Percentiles rank a stretch among this genome's conserved stretches.
Conservation (phyloP, 208 protist species). For the Leishmania major region DNA sequence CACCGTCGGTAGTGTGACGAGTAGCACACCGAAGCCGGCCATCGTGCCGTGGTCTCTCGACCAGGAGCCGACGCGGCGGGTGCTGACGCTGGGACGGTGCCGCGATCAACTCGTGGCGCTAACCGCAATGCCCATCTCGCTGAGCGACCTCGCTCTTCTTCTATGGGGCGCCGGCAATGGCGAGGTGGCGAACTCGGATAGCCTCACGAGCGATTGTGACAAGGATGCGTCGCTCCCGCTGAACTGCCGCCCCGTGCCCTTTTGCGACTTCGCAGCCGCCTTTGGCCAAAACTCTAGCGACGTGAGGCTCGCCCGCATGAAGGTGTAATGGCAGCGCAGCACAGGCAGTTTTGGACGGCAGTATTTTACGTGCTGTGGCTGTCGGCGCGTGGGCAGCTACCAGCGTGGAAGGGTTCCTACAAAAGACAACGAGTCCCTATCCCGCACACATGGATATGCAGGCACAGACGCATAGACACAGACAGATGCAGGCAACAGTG, state of each 20-base stretch:
- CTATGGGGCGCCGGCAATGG: slow-evolving; percentile 48
- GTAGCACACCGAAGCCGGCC: slow-evolving; percentile 33
- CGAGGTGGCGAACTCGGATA: background rate
- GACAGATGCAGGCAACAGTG: background rate
- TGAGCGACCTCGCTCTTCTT: slow-evolving; percentile 57
- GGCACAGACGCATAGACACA: background rate
- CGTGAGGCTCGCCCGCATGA: slow-evolving; percentile 47
- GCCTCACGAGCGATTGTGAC: background rate
- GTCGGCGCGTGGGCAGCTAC: background rate
- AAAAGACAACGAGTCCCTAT: background rate
- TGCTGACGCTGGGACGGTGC: slow-evolving; percentile 60
- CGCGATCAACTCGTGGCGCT: slow-evolving; percentile 74
- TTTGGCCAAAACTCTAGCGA: slow-evolving; percentile 63
- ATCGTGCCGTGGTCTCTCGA: slow-evolving; percentile 51
- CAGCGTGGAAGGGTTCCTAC: background rate
- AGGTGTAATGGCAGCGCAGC: slow-evolving; percentile 37
- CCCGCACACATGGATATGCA: background rate
- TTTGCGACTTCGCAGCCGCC: slow-evolving; percentile 63
- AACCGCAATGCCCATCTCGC: slow-evolving; percentile 55
- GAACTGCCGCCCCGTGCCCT: slow-evolving; percentile 38
- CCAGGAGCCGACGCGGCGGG: slow-evolving; percentile 26
- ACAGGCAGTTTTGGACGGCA: background rate
- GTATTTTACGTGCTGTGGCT: background rate
- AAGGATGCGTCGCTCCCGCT: slow-evolving; percentile 12
- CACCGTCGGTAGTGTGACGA: slow-evolving; percentile 43